These are phyloP conservation scores for Alisma plantagoaquatica DNA, from an alignment of 106 monocot species.

Conservation along the genomic window DNA sequence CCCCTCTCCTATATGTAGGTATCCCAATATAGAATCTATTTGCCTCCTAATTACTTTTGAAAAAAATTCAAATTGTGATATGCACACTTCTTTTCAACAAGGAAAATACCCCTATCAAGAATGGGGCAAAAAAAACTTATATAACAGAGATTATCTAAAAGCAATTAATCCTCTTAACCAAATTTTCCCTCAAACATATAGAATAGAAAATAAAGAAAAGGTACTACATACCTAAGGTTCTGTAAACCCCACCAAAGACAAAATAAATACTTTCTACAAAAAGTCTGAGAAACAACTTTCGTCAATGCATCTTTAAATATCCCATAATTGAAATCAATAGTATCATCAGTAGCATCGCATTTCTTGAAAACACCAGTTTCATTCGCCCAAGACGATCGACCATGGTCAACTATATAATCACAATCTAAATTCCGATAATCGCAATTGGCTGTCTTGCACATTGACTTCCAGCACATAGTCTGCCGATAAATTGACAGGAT, in stretches of 20 bases:
- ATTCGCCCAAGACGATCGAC: slow-evolving; percentile 29
- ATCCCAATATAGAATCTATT: too few species aligned
- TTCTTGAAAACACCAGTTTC: slow-evolving; percentile 42
- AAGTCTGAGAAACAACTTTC: slow-evolving; percentile 32
- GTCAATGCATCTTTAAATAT: slow-evolving; percentile 45
- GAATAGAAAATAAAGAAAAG: too few species aligned
- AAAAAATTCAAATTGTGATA: too few species aligned
- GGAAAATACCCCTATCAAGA: too few species aligned
- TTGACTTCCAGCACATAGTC: slow-evolving; percentile 73
- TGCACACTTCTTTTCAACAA: too few species aligned
- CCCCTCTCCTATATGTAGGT: too few species aligned
- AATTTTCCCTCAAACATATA: too few species aligned
- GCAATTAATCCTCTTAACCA: too few species aligned
- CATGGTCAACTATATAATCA: slow-evolving; percentile 5
- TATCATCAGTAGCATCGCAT: slow-evolving; percentile 37
- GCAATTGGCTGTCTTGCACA: slow-evolving; percentile 32
- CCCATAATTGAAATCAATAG: slow-evolving; percentile 49
- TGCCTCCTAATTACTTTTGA: too few species aligned
- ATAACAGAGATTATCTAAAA: too few species aligned
- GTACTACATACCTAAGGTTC: slow-evolving; percentile 75
- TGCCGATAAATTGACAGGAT: slow-evolving; percentile 61
- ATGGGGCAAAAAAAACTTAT: too few species aligned
- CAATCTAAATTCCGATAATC: slow-evolving; percentile 44
- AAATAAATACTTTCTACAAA: slow-evolving; percentile 68
- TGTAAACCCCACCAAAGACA: slow-evolving; percentile 98